Evolutionary conservation across 768 basidiomycete genomes (phyloP).

Genomic region (Rhizopogon vesiculosus): DNA sequence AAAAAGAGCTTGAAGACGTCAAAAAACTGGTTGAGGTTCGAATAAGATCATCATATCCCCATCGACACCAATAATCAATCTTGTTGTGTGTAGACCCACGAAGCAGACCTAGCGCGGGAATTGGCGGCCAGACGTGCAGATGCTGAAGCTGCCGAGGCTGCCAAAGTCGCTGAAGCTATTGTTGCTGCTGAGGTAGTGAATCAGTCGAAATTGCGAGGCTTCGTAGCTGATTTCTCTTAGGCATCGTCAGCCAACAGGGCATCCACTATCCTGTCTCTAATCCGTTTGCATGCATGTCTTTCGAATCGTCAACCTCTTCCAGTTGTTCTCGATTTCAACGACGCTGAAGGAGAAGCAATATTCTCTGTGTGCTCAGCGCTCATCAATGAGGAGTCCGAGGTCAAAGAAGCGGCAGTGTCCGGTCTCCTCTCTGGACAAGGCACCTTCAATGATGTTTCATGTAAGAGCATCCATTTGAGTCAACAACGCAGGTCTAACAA

Average conservation of each 20-base stretch:
- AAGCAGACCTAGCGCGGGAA: slow-evolving; percentile 58
- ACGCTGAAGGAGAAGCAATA: slow-evolving; percentile 52
- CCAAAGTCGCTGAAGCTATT: slow-evolving; percentile 52
- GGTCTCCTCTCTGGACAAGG: slow-evolving; percentile 56
- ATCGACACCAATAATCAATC: slow-evolving; percentile 1
- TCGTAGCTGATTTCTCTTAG: slow-evolving; percentile 27
- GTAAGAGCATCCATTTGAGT: slow-evolving; percentile 36
- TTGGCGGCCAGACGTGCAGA: slow-evolving; percentile 50
- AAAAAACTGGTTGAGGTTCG: slow-evolving; percentile 81
- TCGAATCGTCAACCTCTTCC: slow-evolving; percentile 39
- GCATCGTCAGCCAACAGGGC: slow-evolving; percentile 36
- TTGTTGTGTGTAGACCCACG: slow-evolving; percentile 42
- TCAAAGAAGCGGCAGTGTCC: slow-evolving; percentile 45
- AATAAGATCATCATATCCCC: not conserved
- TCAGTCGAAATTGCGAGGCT: not conserved
- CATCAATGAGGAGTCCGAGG: slow-evolving; percentile 48
- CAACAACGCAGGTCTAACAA: slow-evolving; percentile 1
- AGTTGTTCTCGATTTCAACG: slow-evolving; percentile 38
- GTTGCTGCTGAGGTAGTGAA: slow-evolving; percentile 52
- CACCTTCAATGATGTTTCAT: slow-evolving; percentile 56
- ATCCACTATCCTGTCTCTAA: slow-evolving; percentile 50
- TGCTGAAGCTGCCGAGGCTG: slow-evolving; percentile 50
- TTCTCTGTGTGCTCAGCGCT: slow-evolving; percentile 49
- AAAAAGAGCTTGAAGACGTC: slow-evolving; percentile 80
- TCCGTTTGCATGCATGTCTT: slow-evolving; percentile 53